Base-by-base conservation (phyloP, 345 rosid species). In the Syzygium grande region DNA sequence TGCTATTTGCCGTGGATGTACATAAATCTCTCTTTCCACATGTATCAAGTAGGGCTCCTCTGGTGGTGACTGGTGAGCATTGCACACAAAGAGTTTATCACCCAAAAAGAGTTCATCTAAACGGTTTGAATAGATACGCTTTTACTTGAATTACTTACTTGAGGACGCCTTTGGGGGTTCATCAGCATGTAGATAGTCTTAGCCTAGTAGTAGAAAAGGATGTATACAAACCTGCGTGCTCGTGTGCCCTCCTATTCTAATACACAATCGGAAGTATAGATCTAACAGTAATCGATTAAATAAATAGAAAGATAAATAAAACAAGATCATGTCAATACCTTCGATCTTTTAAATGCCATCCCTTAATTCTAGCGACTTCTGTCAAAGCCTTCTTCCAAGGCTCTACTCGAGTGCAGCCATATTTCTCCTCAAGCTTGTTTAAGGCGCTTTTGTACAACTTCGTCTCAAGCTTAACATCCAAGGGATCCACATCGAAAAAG, bases 321-420 rank as follows among this genome's bases (percentile, higher is more conserved):
- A 5, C 7, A 59, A 1, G 30, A 1, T 59, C 30, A 0, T 59
- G 17, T 59, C 29, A 0, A 12, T 59, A 59, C 68, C 43, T 4
- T 30, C 7, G 3, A 16, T 65, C 43, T 16, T 30, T 65, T 29
- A 65, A 3, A 15, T 65, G 78, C 43, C 78, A 65, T 30, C 78
- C 43, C 1, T 4, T 30, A 1, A 8, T 4, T 30, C 3, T 30
- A 0, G 79, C 22, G 23, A 16, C 79, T 0, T 0, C 4, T 15
- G 5, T 30, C 78, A 30, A 17, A 65, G 78, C 43, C 5, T 30
- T 21, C 22, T 65, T 16, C 78, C 43, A 65, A 3, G 6, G 1
- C 22, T 30, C 15, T 1, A 65, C 78, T 4, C 1, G 11, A 7
- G 43, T 2, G 43, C 43, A 30, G 1, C 6, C 78, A 16, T 13